Percentiles rank a stretch among this genome's conserved stretches.
These are phyloP conservation scores for Phaseolus lunatus DNA, from an alignment of 306 rosid species.

Conservation along the genomic window DNA sequence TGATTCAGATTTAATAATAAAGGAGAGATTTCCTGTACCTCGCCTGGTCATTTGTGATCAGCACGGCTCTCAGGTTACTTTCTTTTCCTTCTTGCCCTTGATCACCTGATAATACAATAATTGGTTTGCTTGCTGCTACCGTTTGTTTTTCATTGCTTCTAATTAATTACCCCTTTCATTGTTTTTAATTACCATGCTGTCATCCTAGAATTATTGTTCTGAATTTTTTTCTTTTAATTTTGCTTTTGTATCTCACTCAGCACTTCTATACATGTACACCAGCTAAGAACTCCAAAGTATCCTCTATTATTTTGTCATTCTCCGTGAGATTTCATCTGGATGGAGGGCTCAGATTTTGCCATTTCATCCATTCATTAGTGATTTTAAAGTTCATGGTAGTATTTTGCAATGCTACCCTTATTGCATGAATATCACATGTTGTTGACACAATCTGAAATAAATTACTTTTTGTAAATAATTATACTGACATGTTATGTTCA, in stretches of 20 bases:
- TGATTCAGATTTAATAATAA: constrained; percentile 74
- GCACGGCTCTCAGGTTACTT: constrained; percentile 92
- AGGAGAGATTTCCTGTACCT: constrained; percentile 96
- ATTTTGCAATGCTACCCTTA: background rate
- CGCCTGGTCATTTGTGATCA: constrained; percentile 97
- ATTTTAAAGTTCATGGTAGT: background rate
- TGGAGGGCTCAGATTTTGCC: background rate
- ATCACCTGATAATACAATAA: constrained; percentile 13
- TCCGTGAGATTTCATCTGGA: background rate
- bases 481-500: background rate
- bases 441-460: background rate
- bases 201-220: background rate
- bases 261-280: background rate
- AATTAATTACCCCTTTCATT: background rate
- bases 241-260: background rate
- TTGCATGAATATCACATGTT: background rate
- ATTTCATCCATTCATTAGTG: background rate
- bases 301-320: background rate
- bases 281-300: background rate
- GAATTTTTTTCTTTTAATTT: background rate
- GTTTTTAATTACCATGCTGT: background rate
- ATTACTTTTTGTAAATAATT: background rate
- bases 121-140: background rate
- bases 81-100: constrained; percentile 8
- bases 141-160: background rate